phyloP scores from a whole-genome alignment of 495 filamentous ascomycete genomes.

The Hamigera avellanea region DNA sequence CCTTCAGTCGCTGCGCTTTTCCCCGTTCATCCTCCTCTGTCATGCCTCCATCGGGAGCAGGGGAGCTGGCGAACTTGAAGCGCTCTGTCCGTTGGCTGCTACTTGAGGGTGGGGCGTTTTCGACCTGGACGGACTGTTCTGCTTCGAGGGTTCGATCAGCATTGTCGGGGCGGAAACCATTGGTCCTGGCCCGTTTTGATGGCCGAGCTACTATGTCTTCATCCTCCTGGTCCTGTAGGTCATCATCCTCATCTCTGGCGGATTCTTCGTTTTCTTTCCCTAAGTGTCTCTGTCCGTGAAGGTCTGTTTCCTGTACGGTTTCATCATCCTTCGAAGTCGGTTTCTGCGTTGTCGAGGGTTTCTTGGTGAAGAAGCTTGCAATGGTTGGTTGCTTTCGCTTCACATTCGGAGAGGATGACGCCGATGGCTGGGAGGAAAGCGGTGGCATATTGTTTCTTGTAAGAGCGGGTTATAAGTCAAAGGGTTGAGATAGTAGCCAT shows the following conservation, averaged over 20 bases:
- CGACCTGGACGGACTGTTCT: background rate
- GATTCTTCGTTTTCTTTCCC: slow-evolving; percentile 12
- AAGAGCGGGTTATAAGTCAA: too few species aligned
- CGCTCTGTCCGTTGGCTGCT: slow-evolving; percentile 27
- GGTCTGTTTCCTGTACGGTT: slow-evolving; percentile 4
- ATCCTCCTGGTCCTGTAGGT: slow-evolving; percentile 21
- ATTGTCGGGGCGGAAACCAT: slow-evolving; percentile 8
- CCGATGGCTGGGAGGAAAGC: slow-evolving; percentile 29
- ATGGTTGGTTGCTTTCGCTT: slow-evolving; percentile 67
- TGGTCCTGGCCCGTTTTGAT: slow-evolving; percentile 24
- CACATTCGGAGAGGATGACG: slow-evolving; percentile 24
- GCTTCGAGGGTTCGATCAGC: slow-evolving; percentile 5
- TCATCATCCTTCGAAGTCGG: slow-evolving; percentile 7
- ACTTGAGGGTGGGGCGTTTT: slow-evolving; percentile 8
- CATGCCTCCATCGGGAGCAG: slow-evolving; percentile 4
- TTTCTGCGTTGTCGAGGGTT: slow-evolving; percentile 25
- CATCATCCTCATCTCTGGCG: slow-evolving; percentile 9
- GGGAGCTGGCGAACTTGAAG: slow-evolving; percentile 31
- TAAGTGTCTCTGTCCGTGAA: background rate
- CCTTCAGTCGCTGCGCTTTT: slow-evolving; percentile 29
- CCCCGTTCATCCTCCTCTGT: slow-evolving; percentile 29
- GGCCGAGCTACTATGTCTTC: slow-evolving; percentile 26
- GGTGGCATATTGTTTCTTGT: slow-evolving; percentile 25
- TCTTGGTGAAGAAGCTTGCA: slow-evolving; percentile 75
- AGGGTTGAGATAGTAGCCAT: too few species aligned